Evolutionary conservation across 805 yeast genomes (phyloP).

Genomic region (Candida sakaeoensis): DNA sequence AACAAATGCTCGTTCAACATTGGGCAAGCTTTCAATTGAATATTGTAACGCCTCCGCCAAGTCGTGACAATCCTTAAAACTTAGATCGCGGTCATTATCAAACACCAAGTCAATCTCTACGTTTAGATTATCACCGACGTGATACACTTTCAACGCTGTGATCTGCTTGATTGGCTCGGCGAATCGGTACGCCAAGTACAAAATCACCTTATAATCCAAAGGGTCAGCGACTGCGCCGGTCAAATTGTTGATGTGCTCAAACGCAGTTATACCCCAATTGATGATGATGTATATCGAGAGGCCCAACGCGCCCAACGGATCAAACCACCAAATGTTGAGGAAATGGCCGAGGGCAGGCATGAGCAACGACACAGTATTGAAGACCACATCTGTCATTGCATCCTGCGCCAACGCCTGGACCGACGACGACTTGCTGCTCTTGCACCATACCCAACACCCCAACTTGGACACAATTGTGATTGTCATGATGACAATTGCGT

Average conservation of each 20-base stretch:
- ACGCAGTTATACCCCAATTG: slow-evolving; percentile 62
- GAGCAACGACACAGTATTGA: slow-evolving; percentile 65
- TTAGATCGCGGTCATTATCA: slow-evolving; percentile 38
- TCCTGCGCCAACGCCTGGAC: slow-evolving; percentile 81
- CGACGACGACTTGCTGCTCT: slow-evolving; percentile 55
- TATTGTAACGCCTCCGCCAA: slow-evolving; percentile 79
- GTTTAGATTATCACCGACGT: slow-evolving; percentile 71
- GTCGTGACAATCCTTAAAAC: slow-evolving; percentile 70
- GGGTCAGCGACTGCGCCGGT: slow-evolving; percentile 70
- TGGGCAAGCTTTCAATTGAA: slow-evolving; percentile 72
- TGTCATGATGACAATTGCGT: slow-evolving; percentile 58
- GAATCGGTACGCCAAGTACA: slow-evolving; percentile 66
- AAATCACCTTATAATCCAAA: slow-evolving; percentile 59
- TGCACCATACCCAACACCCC: slow-evolving; percentile 63
- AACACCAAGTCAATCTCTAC: slow-evolving; percentile 75
- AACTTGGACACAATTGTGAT: slow-evolving; percentile 58
- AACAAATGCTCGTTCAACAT: slow-evolving; percentile 77
- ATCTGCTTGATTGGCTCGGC: slow-evolving; percentile 63
- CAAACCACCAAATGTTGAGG: slow-evolving; percentile 64
- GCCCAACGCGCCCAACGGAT: slow-evolving; percentile 67
- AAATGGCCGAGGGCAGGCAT: slow-evolving; percentile 62
- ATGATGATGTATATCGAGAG: slow-evolving; percentile 59
- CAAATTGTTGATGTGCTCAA: slow-evolving; percentile 69
- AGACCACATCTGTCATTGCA: slow-evolving; percentile 73
- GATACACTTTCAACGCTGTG: slow-evolving; percentile 67